Conservation (phyloP, 345 rosid genomes). For the Clausena lansium region DNA sequence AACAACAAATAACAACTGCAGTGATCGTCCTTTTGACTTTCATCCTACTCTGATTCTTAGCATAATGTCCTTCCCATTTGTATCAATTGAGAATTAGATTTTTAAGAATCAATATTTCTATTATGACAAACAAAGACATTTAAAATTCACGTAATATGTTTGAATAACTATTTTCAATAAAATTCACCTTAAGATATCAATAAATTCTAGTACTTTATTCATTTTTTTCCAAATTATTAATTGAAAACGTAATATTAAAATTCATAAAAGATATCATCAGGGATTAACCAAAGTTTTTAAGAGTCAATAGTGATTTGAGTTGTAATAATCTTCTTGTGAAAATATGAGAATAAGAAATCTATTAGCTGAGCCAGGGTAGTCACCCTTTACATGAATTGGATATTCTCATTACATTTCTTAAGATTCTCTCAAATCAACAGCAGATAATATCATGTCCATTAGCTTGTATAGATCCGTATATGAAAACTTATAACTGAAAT, state of each 20-base stretch:
- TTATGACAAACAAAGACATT: background rate
- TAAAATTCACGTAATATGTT: background rate
- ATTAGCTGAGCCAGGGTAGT: background rate
- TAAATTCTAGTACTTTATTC: background rate
- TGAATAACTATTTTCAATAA: too few species aligned
- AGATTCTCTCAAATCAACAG: background rate
- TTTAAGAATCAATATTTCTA: background rate
- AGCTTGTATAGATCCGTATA: background rate
- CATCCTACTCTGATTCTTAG: background rate
- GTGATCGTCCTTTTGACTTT: background rate
- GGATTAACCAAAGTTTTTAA: background rate
- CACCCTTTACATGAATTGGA: background rate
- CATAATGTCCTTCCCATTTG: background rate
- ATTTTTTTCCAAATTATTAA: too few species aligned
- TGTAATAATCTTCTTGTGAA: background rate
- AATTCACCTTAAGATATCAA: background rate
- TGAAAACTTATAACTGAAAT: slow-evolving; percentile 2
- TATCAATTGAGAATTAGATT: background rate
- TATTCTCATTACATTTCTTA: background rate
- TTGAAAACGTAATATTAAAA: background rate
- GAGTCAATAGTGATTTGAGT: background rate
- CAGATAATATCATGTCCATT: background rate
- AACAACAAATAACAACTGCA: background rate
- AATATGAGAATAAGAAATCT: background rate
- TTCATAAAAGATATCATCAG: background rate